Evolutionary conservation across 2,329 filamentous ascomycete species (phyloP).

Genomic region (Helotiales sp.): DNA sequence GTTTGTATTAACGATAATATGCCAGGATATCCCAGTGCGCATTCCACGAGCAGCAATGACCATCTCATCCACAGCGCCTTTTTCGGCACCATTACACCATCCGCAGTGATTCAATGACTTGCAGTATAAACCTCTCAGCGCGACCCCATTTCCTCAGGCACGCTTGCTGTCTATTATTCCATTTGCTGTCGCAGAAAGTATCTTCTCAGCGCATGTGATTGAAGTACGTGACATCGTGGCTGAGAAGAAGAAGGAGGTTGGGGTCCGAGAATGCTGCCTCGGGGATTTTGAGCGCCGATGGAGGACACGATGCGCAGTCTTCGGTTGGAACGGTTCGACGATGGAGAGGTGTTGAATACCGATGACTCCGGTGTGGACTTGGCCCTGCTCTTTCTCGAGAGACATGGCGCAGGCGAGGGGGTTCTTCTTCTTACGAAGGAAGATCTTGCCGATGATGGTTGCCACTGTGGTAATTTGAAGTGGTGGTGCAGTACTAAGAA

Average conservation of each 20-base stretch:
- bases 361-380: slow-evolving; percentile 43
- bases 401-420: slow-evolving; percentile 43
- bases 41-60: not conserved
- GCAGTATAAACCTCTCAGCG: slow-evolving; percentile 42
- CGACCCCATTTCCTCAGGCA: slow-evolving; percentile 44
- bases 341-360: slow-evolving; percentile 44
- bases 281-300: slow-evolving; percentile 42
- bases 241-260: slow-evolving; percentile 44
- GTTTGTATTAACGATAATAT: not conserved
- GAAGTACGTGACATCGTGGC: slow-evolving; percentile 45
- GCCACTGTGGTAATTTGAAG: not conserved
- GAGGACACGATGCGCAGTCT: slow-evolving; percentile 45
- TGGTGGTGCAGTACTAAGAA: not conserved
- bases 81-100: not conserved
- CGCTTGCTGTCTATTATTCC: slow-evolving; percentile 44
- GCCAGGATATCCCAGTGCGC: not conserved
- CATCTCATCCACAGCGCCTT: not conserved
- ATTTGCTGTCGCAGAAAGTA: slow-evolving; percentile 38
- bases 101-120: slow-evolving; percentile 32
- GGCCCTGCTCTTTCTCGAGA: slow-evolving; percentile 42
- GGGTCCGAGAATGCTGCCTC: slow-evolving; percentile 37
- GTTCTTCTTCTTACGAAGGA: slow-evolving; percentile 43
- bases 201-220: slow-evolving; percentile 46
- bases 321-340: slow-evolving; percentile 46
- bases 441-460: slow-evolving; percentile 33